These are phyloP conservation scores for Sparassis latifolia DNA, from an alignment of 1,284 basidiomycete genomes.

Conservation along the genomic window DNA sequence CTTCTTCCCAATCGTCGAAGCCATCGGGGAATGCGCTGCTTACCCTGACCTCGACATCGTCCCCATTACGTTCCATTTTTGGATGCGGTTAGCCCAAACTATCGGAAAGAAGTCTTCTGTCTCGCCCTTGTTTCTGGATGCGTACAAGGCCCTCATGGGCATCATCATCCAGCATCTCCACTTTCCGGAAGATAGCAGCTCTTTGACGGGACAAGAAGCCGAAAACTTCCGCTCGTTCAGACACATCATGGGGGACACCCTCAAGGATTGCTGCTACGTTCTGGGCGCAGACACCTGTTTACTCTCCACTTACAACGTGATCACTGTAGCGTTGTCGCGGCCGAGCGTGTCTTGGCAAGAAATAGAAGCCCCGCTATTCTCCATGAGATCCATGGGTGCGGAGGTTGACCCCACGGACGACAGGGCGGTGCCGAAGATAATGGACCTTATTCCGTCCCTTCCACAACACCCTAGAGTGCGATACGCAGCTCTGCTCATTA, in stretches of 20 bases:
- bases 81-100: conserved; percentile 87
- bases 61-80: conserved; percentile 97
- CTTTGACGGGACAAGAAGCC: conserved; percentile 77
- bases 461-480: conserved; percentile 89
- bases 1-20: conserved; percentile 91
- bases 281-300: conserved; percentile 87
- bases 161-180: conserved; percentile 91
- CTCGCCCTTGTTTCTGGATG: conserved; percentile 66
- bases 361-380: conserved; percentile 96
- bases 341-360: conserved; percentile 83
- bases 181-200: conserved; percentile 72
- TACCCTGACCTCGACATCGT: conserved; percentile 95
- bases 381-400: conserved; percentile 97
- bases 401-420: conserved; percentile 85
- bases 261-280: conserved; percentile 98
- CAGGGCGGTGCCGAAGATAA: conserved; percentile 86
- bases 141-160: conserved; percentile 80
- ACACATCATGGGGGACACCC: conserved; percentile 97
- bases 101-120: conserved; percentile 72
- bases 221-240: conserved; percentile 95
- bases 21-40: conserved; percentile 90
- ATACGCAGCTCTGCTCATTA: conserved; percentile 93
- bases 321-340: conserved; percentile 65
- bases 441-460: conserved; percentile 89
- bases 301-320: conserved; percentile 74